These are phyloP conservation scores for Clathrospora elynae DNA, from an alignment of 2,329 filamentous ascomycete species.

Conservation along the genomic window DNA sequence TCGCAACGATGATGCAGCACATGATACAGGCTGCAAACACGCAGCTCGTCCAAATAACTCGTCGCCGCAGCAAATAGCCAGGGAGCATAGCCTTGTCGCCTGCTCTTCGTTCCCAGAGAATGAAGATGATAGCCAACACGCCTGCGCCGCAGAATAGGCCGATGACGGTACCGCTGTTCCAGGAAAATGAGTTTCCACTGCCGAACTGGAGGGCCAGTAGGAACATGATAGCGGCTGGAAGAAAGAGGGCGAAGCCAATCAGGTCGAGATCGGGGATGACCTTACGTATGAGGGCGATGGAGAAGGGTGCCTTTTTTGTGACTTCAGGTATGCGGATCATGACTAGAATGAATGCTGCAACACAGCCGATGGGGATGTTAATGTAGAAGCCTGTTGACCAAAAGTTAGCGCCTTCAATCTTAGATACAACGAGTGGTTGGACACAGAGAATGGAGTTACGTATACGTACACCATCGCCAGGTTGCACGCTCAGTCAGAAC, in stretches of 20 bases:
- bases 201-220: slow-evolving; percentile 50
- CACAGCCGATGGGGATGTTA: slow-evolving; percentile 48
- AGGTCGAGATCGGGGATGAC: slow-evolving; percentile 45
- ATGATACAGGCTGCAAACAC: slow-evolving; percentile 13
- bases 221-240: slow-evolving; percentile 43
- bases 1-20: slow-evolving; percentile 19
- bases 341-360: slow-evolving; percentile 40
- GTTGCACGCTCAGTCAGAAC: slow-evolving; percentile 47
- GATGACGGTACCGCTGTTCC: slow-evolving; percentile 44
- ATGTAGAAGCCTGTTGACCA: slow-evolving; percentile 46
- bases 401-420: not conserved
- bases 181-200: slow-evolving; percentile 41
- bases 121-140: slow-evolving; percentile 38
- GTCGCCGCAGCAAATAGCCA: slow-evolving; percentile 37
- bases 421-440: slow-evolving; percentile 13
- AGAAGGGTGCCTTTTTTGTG: slow-evolving; percentile 9
- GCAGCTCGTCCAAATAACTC: slow-evolving; percentile 40
- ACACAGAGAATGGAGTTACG: too few species aligned
- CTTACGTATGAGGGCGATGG: slow-evolving; percentile 28
- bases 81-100: slow-evolving; percentile 50
- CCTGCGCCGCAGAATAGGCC: slow-evolving; percentile 44
- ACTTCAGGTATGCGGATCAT: slow-evolving; percentile 38
- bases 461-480: slow-evolving; percentile 51
- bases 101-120: slow-evolving; percentile 44
- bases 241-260: slow-evolving; percentile 44